These are phyloP conservation scores for Tetracladium setigerum DNA, from an alignment of 495 filamentous ascomycete species.

Conservation along the genomic window DNA sequence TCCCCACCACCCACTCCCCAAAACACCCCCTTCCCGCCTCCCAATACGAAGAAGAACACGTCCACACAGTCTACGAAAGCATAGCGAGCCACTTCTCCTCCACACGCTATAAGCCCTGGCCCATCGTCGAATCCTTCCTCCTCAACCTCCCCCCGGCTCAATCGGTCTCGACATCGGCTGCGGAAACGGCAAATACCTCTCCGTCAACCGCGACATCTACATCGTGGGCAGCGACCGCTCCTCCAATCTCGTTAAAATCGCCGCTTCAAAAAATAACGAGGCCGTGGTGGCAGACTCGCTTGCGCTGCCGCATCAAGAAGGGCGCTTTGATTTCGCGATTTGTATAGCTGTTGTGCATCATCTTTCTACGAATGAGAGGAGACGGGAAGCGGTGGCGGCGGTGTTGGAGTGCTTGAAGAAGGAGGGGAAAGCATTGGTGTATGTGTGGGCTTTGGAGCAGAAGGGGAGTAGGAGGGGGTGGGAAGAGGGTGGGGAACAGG, in stretches of 20 bases:
- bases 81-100: conserved; percentile 94
- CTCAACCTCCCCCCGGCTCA: conserved; percentile 56
- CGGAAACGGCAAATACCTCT: conserved; percentile 93
- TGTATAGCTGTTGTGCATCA: conserved; percentile 95
- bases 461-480: conserved; percentile 82
- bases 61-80: conserved; percentile 88
- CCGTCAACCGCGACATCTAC: conserved; percentile 69
- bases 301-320: conserved; percentile 57
- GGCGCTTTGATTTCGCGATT: conserved; percentile 83
- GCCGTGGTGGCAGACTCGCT: conserved; percentile 67
- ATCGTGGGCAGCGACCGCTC: conserved; percentile 89
- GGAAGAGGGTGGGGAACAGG: conserved; percentile 80
- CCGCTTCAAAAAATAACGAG: conserved; percentile 44
- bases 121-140: conserved; percentile 79
- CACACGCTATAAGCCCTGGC: conserved; percentile 97
- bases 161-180: conserved; percentile 88
- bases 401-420: conserved; percentile 62
- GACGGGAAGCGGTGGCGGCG: conserved; percentile 63
- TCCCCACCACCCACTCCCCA: not conserved
- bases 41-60: conserved; percentile 73
- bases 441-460: conserved; percentile 98
- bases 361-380: conserved; percentile 71
- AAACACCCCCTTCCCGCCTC: not conserved
- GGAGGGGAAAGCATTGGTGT: conserved; percentile 66
- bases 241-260: conserved; percentile 66